These are phyloP conservation scores for Penstemon newberryi DNA, from an alignment of 257 asterid genomes.

Conservation along the genomic window DNA sequence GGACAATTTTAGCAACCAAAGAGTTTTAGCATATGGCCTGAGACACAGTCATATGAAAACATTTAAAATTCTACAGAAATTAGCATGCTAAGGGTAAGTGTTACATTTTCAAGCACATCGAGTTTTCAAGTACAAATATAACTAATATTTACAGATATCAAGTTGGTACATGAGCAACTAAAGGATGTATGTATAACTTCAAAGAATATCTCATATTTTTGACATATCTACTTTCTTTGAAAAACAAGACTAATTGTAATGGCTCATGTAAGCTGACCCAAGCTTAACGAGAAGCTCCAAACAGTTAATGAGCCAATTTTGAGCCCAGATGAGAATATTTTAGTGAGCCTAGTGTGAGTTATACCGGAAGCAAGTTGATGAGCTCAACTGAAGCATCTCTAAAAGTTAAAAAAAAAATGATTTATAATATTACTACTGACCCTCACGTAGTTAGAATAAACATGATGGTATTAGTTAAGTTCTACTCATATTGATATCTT, in stretches of 20 bases:
- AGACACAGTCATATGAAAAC: neutral
- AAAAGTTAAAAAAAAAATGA: neutral
- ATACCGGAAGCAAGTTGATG: neutral
- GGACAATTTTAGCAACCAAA: neutral
- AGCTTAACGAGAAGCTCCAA: neutral
- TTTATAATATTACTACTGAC: neutral
- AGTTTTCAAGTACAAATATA: neutral
- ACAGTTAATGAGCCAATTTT: neutral
- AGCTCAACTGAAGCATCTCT: neutral
- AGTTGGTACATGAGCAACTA: too few species aligned
- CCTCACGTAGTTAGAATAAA: neutral
- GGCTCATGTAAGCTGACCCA: neutral
- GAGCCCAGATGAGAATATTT: neutral
- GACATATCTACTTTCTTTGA: neutral
- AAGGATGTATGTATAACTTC: too few species aligned
- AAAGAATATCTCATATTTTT: neutral
- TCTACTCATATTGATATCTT: neutral
- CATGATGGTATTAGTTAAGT: neutral
- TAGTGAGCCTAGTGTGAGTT: neutral
- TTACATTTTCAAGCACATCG: neutral
- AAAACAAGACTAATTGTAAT: neutral
- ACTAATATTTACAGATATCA: neutral
- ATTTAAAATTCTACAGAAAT: slow-evolving; percentile 2
- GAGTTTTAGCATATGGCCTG: neutral
- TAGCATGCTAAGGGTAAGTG: neutral